phyloP scores from a whole-genome alignment of 2,329 filamentous ascomycete species.

The Colletotrichum sojae region DNA sequence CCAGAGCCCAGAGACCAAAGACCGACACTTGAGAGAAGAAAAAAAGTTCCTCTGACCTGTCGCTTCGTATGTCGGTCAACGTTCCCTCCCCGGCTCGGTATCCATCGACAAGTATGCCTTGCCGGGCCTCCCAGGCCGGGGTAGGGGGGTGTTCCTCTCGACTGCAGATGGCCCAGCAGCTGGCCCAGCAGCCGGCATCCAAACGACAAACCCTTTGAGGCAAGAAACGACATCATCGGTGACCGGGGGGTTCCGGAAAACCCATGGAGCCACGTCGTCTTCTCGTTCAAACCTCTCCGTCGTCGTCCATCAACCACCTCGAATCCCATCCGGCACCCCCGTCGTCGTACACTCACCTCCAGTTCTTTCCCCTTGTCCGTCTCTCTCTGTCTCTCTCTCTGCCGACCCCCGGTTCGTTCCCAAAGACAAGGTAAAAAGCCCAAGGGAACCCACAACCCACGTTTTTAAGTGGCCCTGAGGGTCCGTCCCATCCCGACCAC shows the following conservation, averaged over 20 bases:
- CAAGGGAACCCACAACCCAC: conserved; percentile 34
- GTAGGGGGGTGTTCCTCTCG: not conserved
- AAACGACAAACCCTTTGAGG: not conserved
- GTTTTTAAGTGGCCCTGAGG: conserved; percentile 14
- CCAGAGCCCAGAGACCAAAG: not conserved
- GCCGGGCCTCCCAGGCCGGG: not conserved
- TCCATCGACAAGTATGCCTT: conserved; percentile 8
- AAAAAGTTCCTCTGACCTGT: conserved; percentile 3
- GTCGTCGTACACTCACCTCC: not conserved
- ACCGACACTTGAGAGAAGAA: not conserved
- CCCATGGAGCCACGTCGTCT: conserved; percentile 9
- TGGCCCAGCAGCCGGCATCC: not conserved
- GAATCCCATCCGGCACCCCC: not conserved
- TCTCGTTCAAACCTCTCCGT: not conserved
- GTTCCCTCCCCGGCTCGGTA: conserved; percentile 3
- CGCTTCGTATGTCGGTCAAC: conserved; percentile 9
- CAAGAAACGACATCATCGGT: conserved; percentile 8
- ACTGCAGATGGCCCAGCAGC: not conserved
- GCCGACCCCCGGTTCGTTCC: conserved; percentile 2
- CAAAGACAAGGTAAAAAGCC: conserved; percentile 26
- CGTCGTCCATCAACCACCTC: conserved; percentile 1
- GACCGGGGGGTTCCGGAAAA: not conserved
- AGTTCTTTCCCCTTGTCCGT: no score
- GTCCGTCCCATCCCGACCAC: conserved; percentile 14
- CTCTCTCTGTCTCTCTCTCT: no score